Evolutionary conservation across 2,329 filamentous ascomycete genomes (phyloP), one percentile per base, ranked within the genome.

Genomic region (Lasiodiplodia hormozganensis): DNA sequence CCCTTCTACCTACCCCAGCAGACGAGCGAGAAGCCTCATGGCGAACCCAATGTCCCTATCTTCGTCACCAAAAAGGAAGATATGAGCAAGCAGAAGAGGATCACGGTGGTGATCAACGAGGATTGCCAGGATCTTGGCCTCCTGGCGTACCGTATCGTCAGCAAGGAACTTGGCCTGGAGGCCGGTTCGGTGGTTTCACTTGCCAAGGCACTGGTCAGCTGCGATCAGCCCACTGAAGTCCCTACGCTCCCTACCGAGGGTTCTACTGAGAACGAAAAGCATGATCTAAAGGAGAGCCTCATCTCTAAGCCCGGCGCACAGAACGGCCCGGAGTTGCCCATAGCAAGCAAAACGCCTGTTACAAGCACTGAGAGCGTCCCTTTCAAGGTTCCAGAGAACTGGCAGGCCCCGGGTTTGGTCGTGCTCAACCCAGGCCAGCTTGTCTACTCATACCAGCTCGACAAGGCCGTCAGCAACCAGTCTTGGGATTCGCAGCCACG

Each of bases 391-490:
- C 58, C 67, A 4, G 58, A 57, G 2, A 36, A 51, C 40, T 68
- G 58, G 6, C 64, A 76, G 4, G 71, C 74, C 1, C 88, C 85
- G 0, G 91, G 87, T 3, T 81, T 97, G 68, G 81, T 97, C 34
- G 82, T 97, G 31, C 87, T 93, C 56, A 97, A 97, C 76, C 84
- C 88, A 4, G 93, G 92, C 4, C 89, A 96, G 79, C 82, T 92
- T 21, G 83, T 90, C 73, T 97, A 93, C 89, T 92, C 91, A 77
- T 88, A 91, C 51, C 85, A 87, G 64, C 85, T 85, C 1, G 80
- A 85, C 64, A 85, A 86, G 60, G 84, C 88, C 0, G 82, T 97
- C 70, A 91, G 87, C 0, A 76, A 85, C 1, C 75, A 76, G 0
- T 85, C 84, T 3, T 91, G 90, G 83, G 76, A 82, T 8, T 84